Conservation (phyloP, 441 rosid genomes). For the Syzygium malaccense region DNA sequence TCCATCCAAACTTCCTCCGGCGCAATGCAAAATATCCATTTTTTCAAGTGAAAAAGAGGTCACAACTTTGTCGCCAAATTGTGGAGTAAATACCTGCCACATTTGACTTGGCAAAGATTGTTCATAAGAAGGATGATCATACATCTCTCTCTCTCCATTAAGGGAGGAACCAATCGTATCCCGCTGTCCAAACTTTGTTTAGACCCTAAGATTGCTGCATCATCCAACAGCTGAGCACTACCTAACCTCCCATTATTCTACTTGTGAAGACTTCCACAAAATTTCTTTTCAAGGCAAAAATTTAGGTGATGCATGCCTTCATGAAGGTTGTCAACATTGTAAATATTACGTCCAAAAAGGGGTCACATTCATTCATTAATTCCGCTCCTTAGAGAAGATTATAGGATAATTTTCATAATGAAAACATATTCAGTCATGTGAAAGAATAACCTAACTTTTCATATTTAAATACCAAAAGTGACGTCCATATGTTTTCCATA, state of each 20-base stretch:
- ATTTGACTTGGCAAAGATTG: neutral
- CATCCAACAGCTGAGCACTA: neutral
- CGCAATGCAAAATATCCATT: neutral
- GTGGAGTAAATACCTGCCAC: neutral
- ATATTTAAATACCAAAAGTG: neutral
- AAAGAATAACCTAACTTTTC: neutral
- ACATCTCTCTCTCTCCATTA: no score
- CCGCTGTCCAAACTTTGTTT: neutral
- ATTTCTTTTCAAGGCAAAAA: neutral
- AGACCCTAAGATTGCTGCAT: neutral
- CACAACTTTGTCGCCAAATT: neutral
- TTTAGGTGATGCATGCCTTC: neutral
- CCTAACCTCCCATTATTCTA: neutral
- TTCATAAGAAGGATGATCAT: neutral
- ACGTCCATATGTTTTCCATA: neutral
- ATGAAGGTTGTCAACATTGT: neutral
- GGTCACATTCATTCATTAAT: neutral
- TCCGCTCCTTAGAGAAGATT: neutral
- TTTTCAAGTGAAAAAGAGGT: neutral
- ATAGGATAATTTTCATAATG: neutral
- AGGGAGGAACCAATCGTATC: neutral
- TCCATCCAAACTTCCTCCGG: neutral
- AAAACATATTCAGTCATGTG: neutral
- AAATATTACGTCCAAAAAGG: neutral
- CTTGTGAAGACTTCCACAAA: neutral